A percentile compares a stretch with the other conserved stretches of the same genome.
These are phyloP conservation scores for maize (Zea mays) DNA, from an alignment of 176 grass and related monocot genomes.

Conservation along the genomic window DNA sequence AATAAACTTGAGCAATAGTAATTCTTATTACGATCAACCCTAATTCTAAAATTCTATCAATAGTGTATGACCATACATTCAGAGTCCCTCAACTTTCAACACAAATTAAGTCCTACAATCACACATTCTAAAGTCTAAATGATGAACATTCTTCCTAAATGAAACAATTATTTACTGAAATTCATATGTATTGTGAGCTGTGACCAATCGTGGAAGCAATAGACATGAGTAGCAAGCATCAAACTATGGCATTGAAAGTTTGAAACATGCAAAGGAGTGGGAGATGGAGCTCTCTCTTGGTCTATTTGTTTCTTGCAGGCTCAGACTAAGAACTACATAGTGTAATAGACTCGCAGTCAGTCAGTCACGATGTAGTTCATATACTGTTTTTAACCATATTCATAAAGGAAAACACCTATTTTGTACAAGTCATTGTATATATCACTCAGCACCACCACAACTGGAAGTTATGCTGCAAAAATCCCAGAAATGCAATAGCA, in stretches of 20 bases:
- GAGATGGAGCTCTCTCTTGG: neutral
- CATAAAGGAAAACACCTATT: neutral
- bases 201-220: constrained; percentile 7
- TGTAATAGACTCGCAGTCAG: neutral
- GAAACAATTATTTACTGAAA: neutral
- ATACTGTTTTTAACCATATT: neutral
- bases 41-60: neutral
- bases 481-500: neutral
- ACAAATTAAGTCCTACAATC: constrained; percentile 1
- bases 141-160: constrained; percentile 20
- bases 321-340: neutral
- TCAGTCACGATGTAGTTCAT: neutral
- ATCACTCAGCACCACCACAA: constrained; percentile 11
- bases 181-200: neutral
- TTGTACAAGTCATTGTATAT: neutral
- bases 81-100: neutral
- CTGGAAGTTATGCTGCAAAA: constrained; percentile 2
- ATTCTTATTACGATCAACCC: constrained; percentile 3
- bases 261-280: neutral
- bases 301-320: neutral
- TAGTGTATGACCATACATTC: neutral
- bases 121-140: neutral
- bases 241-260: neutral
- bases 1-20: neutral
- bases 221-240: neutral